Evolutionary conservation across 108 stramenopile genomes (phyloP).

Genomic region (Parietichytrium sp.): DNA sequence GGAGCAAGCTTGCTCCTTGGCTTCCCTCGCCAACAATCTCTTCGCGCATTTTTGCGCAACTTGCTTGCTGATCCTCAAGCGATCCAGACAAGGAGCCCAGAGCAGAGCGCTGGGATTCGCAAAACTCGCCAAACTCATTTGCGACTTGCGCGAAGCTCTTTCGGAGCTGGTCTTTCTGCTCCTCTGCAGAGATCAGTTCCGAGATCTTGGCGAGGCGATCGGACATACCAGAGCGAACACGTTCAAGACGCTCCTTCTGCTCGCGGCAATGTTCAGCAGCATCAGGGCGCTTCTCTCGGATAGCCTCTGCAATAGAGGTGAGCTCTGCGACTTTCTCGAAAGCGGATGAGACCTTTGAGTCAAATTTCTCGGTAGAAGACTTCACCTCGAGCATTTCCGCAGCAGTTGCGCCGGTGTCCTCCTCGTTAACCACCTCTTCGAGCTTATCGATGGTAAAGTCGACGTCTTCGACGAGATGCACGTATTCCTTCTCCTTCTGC

Average conservation of each 20-base stretch:
- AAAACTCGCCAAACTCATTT: background rate
- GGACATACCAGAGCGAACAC: background rate
- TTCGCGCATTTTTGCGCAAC: background rate
- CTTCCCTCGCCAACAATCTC: conserved; percentile 19
- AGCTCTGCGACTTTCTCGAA: background rate
- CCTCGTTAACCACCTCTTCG: background rate
- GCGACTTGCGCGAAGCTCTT: conserved; percentile 17
- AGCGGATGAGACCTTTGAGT: background rate
- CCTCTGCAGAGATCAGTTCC: background rate
- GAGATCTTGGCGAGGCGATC: background rate
- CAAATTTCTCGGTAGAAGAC: background rate
- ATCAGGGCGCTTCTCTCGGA: conserved; percentile 25
- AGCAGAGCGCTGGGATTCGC: conserved; percentile 11
- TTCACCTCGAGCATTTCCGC: conserved; percentile 37
- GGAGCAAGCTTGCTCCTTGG: background rate
- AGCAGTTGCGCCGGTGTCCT: background rate
- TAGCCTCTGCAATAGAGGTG: background rate
- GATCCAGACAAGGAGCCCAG: background rate
- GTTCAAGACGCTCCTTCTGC: background rate
- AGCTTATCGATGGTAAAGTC: conserved; percentile 32
- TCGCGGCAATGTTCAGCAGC: conserved; percentile 18
- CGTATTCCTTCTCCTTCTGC: conserved; percentile 8
- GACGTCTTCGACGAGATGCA: background rate
- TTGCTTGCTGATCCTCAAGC: conserved; percentile 2
- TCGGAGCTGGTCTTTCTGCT: background rate